Conservation (phyloP, 1,139 yeast genomes). For the Blastobotrys persicus region DNA sequence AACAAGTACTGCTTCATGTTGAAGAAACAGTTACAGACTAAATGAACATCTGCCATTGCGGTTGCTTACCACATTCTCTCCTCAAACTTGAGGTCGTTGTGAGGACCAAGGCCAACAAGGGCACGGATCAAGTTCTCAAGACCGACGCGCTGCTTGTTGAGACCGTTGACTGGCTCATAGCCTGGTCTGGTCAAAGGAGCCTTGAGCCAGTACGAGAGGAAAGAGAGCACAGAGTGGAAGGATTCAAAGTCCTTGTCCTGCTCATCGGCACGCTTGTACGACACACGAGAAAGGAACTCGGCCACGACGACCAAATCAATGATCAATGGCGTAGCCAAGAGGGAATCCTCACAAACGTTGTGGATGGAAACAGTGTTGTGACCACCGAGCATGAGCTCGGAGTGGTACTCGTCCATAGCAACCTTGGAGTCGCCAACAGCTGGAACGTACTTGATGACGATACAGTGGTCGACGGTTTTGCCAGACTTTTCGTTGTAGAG, state of each 20-base stretch:
- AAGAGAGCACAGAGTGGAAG: slow-evolving; percentile 82
- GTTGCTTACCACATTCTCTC: slow-evolving; percentile 61
- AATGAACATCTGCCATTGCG: slow-evolving; percentile 9
- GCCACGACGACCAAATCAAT: slow-evolving; percentile 87
- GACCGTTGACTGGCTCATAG: slow-evolving; percentile 84
- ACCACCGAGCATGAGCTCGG: slow-evolving; percentile 96
- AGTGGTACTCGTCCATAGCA: slow-evolving; percentile 97
- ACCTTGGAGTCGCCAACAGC: slow-evolving; percentile 97
- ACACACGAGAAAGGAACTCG: slow-evolving; percentile 84
- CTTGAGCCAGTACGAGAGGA: slow-evolving; percentile 93
- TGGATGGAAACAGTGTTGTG: slow-evolving; percentile 92
- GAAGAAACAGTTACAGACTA: slow-evolving; percentile 8
- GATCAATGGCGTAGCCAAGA: slow-evolving; percentile 91
- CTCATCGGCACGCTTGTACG: slow-evolving; percentile 56
- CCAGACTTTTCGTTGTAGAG: slow-evolving; percentile 82
- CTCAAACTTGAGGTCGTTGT: slow-evolving; percentile 90
- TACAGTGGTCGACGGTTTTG: slow-evolving; percentile 83
- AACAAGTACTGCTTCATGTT: not conserved
- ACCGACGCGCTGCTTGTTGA: slow-evolving; percentile 92
- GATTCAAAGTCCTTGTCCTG: slow-evolving; percentile 50
- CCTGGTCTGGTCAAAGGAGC: slow-evolving; percentile 95
- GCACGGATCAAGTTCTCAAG: slow-evolving; percentile 88
- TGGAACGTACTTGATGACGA: slow-evolving; percentile 88
- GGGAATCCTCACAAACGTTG: slow-evolving; percentile 94
- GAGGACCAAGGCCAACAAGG: slow-evolving; percentile 84